A percentile compares a stretch with the other conserved stretches of the same genome.
Conservation (phyloP, 2,329 filamentous ascomycete genomes). For the Bretziella fagacearum region DNA sequence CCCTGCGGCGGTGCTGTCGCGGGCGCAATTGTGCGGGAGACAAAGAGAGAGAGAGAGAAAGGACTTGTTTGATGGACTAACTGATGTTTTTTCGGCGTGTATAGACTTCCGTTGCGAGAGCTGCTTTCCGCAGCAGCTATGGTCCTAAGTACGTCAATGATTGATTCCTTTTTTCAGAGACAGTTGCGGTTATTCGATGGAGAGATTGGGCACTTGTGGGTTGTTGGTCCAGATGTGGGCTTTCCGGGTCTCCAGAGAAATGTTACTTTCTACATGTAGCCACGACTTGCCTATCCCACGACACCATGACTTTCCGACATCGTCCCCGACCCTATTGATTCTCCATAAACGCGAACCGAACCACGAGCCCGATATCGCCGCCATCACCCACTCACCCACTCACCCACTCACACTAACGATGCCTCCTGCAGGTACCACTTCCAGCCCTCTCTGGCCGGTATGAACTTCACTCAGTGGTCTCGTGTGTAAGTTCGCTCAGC, state of each 20-base stretch:
- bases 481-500: slow-evolving; percentile 44
- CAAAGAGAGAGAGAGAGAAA: not conserved
- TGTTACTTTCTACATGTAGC: too few species aligned
- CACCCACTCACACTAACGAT: not conserved
- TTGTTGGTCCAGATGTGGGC: too few species aligned
- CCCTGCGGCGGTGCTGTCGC: not conserved
- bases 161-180: slow-evolving; percentile 7
- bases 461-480: slow-evolving; percentile 30
- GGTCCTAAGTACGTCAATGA: slow-evolving; percentile 49
- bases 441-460: slow-evolving; percentile 38
- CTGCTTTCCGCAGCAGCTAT: slow-evolving; percentile 42
- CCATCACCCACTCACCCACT: not conserved
- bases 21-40: not conserved
- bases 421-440: slow-evolving; percentile 35
- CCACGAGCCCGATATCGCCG: not conserved
- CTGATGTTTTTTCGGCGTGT: too few species aligned
- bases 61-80: not conserved
- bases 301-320: not conserved
- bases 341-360: not conserved
- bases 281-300: too few species aligned
- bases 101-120: slow-evolving; percentile 13
- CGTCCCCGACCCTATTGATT: not conserved
- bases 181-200: too few species aligned
- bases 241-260: too few species aligned
- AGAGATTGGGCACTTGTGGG: too few species aligned